Base-by-base conservation (phyloP, 495 filamentous ascomycete genomes). In the Tuber melanosporum region DNA sequence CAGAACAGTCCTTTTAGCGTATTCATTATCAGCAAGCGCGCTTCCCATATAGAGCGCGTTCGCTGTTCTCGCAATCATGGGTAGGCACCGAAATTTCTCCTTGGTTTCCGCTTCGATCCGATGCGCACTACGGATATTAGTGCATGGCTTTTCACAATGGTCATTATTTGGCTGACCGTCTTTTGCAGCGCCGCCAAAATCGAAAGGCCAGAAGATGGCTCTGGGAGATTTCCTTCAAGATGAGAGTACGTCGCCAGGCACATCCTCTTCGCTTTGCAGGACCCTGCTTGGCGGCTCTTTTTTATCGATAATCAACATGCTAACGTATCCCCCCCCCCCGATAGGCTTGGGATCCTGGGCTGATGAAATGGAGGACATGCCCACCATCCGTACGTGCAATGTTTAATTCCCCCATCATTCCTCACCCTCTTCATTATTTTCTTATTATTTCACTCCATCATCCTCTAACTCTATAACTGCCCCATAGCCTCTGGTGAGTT, bases 311-410 rank as follows among this genome's bases (percentile, higher is more conserved):
- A 57, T 44, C 62, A 57, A 36, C 32, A n/a, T 73, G 44, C 78
- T 76, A 44, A 75, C 66, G 22, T 69, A 73, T 39, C 57, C 32
- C 32, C 32, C 32, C 32, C 70, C 8, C 22, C 32, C 9, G 79
- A 76, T 83, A 97, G 94, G 91, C 80, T 89, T 93, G 79, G 93
- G 93, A 83, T 97, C 95, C 77, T 99, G 95, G 95, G 95, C 95
- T 79, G 95, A 98, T 87, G 95, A 99, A 83, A 96, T 98, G 88
- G 95, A 98, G 84, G 92, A 95, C 80, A 88, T 89, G 86, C 90
- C 91, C 74, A 86, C 92, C 77, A 87, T 88, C 85, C 86, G 93
- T 94, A 91, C 84, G 89, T 86, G 77, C 32, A 76, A 77, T 36
- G n/a, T 49, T 57, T 14, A 43, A 52, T 71, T 36, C 19, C 73